Conservation (phyloP, 2,329 filamentous ascomycete species). For the Monosporascus sp. region DNA sequence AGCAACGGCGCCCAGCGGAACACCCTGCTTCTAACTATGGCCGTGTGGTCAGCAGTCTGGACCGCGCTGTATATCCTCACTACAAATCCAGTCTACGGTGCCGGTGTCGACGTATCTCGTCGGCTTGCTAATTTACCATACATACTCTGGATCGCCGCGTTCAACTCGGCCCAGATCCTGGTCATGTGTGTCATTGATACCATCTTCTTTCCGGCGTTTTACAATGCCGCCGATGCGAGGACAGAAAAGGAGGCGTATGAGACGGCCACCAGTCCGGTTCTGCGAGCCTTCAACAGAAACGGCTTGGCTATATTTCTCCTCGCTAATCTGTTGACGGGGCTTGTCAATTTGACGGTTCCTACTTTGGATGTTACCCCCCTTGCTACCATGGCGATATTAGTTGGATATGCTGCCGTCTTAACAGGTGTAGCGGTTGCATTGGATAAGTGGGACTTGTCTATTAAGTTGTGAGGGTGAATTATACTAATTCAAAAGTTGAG, state of each 20-base stretch:
- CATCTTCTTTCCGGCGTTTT: slow-evolving; percentile 67
- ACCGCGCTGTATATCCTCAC: slow-evolving; percentile 62
- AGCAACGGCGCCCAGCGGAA: slow-evolving; percentile 44
- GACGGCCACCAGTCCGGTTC: slow-evolving; percentile 71
- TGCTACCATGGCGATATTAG: slow-evolving; percentile 66
- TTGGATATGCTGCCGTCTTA: slow-evolving; percentile 64
- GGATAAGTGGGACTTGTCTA: slow-evolving; percentile 61
- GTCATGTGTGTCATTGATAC: slow-evolving; percentile 75
- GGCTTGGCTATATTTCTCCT: slow-evolving; percentile 79
- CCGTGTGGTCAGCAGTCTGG: slow-evolving; percentile 64
- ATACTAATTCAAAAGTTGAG: too few relatives aligned
- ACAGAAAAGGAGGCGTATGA: slow-evolving; percentile 60
- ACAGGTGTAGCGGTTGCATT: slow-evolving; percentile 63
- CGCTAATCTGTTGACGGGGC: slow-evolving; percentile 83
- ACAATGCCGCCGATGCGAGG: slow-evolving; percentile 49
- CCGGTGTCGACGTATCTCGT: slow-evolving; percentile 74
- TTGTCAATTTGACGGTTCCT: slow-evolving; percentile 80
- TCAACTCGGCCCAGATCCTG: slow-evolving; percentile 79
- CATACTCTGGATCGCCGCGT: slow-evolving; percentile 85
- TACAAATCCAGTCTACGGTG: slow-evolving; percentile 64
- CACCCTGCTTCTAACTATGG: slow-evolving; percentile 58
- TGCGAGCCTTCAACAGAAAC: slow-evolving; percentile 83
- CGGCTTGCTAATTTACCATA: slow-evolving; percentile 92
- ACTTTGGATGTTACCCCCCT: slow-evolving; percentile 67
- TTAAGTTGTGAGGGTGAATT: slow-evolving; percentile 53